A percentile compares a stretch with the other conserved stretches of the same genome.
Evolutionary conservation across 2,329 filamentous ascomycete genomes (phyloP).

Genomic region (Colletotrichum lupini): DNA sequence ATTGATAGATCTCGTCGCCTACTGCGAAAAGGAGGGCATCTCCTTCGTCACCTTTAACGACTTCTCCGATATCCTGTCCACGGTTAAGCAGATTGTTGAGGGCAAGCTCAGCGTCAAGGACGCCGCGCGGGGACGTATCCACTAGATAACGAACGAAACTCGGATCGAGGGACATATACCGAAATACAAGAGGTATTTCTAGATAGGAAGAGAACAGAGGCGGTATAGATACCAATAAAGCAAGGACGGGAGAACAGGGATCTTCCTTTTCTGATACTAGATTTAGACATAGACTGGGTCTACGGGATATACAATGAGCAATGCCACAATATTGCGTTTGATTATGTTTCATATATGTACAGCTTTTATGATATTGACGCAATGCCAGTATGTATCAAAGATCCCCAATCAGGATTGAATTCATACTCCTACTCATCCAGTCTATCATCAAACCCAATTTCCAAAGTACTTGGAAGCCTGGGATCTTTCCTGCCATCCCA

Average conservation of each 20-base stretch:
- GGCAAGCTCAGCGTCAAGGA: conserved; percentile 78
- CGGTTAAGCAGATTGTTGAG: conserved; percentile 80
- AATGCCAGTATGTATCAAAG: not conserved
- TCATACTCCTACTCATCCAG: not conserved
- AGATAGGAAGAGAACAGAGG: not conserved
- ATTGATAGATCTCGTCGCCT: conserved; percentile 80
- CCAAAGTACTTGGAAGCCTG: too few relatives aligned
- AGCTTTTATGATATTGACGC: not conserved
- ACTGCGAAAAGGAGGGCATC: conserved; percentile 85
- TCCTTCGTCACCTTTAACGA: conserved; percentile 90
- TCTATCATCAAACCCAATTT: too few relatives aligned
- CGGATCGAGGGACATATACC: not conserved
- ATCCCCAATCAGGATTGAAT: not conserved
- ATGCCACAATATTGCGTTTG: not conserved
- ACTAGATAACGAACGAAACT: conserved; percentile 8
- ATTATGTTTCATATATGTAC: not conserved
- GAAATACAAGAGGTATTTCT: not conserved
- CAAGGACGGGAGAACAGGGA: not conserved
- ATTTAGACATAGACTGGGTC: conserved; percentile 27
- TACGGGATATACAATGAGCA: conserved; percentile 1
- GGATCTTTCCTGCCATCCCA: not conserved
- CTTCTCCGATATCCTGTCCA: conserved; percentile 82
- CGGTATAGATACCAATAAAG: conserved; percentile 8
- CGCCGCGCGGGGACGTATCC: conserved; percentile 65
- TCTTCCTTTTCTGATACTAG: conserved; percentile 12